Evolutionary conservation across 2,329 filamentous ascomycete species (phyloP), one percentile per base, ranked within the genome.

Genomic region (Leptographium galeiforme): DNA sequence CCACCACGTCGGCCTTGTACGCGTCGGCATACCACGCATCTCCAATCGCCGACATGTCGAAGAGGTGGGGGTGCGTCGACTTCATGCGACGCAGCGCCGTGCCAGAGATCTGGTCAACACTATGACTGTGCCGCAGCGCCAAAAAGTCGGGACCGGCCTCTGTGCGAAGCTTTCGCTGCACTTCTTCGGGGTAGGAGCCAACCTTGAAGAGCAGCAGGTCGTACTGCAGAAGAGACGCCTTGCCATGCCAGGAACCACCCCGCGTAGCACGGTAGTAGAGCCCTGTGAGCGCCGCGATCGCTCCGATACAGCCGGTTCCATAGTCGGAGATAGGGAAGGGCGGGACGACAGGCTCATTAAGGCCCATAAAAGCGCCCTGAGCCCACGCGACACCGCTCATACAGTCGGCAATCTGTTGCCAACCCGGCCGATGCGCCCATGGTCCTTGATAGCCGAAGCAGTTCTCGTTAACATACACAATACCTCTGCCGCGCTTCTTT

Each of bases 261-360:
- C 68, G 64, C 10, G 74, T 80, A 0, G 82, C 77, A 36, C 84
- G 74, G 59, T 76, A 74, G 60, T 79, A 81, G 10, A 87, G 70
- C 1, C 82, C 84, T 0, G 74, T 73, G 39, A 88, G 64, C 0
- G 82, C 82, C 4, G 82, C 79, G 58, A 85, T 81, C 46, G 81
- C 80, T 4, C 83, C 84, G 68, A 86, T 82, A 61, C 81, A 85
- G 34, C 84, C 84, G 0, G 84, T 87, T 41, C 83, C 83, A 60
- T 87, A 87, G 66, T 79, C 78, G 25, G 75, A 79, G 58, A 81
- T 80, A 34, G 78, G 78, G 55, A 82, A 81, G 0, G 81, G 81
- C 47, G 82, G 82, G 0, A 85, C 78, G 1, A 85, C 75, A 16
- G 82, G 81, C 61, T 84, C 81, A 36, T 76, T 62, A 13, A 81